These are phyloP conservation scores for Erodium texanum DNA, from an alignment of 441 rosid genomes.

Conservation along the genomic window DNA sequence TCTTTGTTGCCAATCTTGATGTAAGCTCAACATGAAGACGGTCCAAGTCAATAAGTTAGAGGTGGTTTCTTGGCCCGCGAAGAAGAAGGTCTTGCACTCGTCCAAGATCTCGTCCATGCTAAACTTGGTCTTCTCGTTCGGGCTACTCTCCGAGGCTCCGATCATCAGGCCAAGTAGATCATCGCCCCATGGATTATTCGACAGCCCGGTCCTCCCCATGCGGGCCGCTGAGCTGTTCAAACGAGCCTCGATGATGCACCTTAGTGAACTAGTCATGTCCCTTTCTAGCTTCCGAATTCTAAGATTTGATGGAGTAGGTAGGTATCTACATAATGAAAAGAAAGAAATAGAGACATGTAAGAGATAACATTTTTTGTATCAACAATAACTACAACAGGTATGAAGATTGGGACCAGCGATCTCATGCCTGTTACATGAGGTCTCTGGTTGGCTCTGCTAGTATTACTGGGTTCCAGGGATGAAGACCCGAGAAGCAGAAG, in stretches of 20 bases:
- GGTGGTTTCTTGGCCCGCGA: slow-evolving; percentile 50
- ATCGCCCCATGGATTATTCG: slow-evolving; percentile 25
- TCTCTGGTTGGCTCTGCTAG: no score
- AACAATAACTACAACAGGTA: no score
- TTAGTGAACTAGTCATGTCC: slow-evolving; percentile 26
- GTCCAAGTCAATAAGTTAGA: slow-evolving; percentile 47
- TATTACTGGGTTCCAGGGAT: slow-evolving; percentile 52
- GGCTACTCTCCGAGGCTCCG: slow-evolving; percentile 18
- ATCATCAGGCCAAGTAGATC: slow-evolving; percentile 48
- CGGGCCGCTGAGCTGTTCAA: not conserved
- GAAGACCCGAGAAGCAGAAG: slow-evolving; percentile 17
- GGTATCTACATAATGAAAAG: slow-evolving; percentile 15
- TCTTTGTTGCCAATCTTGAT: slow-evolving; percentile 48
- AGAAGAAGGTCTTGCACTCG: slow-evolving; percentile 52
- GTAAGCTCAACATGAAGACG: slow-evolving; percentile 35
- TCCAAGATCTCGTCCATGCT: slow-evolving; percentile 45
- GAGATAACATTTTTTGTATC: no score
- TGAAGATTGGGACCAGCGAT: no score
- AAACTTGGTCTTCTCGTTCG: slow-evolving; percentile 17
- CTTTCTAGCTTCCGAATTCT: slow-evolving; percentile 40
- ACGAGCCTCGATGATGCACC: slow-evolving; percentile 26
- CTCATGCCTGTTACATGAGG: no score
- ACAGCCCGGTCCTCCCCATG: not conserved
- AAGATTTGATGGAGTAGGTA: slow-evolving; percentile 37
- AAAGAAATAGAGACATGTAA: no score